Percentiles rank a stretch among this genome's conserved stretches.
Conservation (phyloP, 345 rosid genomes). For the Boechera stricta region DNA sequence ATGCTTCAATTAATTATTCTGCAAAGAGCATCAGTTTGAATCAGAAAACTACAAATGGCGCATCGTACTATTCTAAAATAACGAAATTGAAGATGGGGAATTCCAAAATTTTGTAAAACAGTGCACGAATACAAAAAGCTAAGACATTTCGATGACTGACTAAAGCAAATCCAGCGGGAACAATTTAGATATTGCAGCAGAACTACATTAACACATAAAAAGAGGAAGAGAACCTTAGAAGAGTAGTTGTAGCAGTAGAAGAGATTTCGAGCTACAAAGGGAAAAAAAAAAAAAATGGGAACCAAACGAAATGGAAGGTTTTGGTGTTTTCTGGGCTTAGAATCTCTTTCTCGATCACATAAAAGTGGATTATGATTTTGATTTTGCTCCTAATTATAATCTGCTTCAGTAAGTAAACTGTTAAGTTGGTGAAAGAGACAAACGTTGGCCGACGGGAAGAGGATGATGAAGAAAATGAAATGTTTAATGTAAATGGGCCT, state of each 20-base stretch:
- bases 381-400: neutral
- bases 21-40: neutral
- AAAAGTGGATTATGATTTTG: slow-evolving; percentile 28
- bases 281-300: neutral
- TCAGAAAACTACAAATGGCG: neutral
- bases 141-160: slow-evolving; percentile 19
- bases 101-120: neutral
- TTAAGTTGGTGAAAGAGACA: neutral
- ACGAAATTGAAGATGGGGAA: slow-evolving; percentile 9
- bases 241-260: neutral
- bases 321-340: slow-evolving; percentile 38
- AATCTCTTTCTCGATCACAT: slow-evolving; percentile 44
- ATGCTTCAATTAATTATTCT: neutral
- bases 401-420: slow-evolving; percentile 7
- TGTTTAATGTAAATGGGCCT: slow-evolving; percentile 6
- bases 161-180: neutral
- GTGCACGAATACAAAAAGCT: slow-evolving; percentile 13
- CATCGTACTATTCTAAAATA: neutral
- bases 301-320: neutral
- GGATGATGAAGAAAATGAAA: neutral
- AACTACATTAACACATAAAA: slow-evolving; percentile 5
- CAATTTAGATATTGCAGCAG: neutral
- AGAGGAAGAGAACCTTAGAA: slow-evolving; percentile 29
- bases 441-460: slow-evolving; percentile 17
- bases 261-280: slow-evolving; percentile 15